A percentile compares a stretch with the other conserved stretches of the same genome.
Conservation (phyloP, 192 early-diverging fungal genomes). For the Radiomyces spectabilis region DNA sequence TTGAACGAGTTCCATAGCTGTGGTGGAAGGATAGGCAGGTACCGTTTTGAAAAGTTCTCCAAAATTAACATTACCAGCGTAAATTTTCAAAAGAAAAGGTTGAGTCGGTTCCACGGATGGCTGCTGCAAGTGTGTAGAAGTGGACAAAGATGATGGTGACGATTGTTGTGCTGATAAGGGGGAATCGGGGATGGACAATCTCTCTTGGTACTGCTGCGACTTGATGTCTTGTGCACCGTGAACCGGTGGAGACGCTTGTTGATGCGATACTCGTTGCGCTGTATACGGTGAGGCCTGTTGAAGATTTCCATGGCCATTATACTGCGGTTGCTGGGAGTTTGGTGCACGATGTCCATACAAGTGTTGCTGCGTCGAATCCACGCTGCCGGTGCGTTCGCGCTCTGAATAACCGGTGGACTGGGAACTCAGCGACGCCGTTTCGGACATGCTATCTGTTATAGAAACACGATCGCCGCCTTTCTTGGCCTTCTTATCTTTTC, state of each 20-base stretch:
- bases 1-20: conserved; percentile 33
- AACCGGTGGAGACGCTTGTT: neutral
- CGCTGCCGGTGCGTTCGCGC: conserved; percentile 8
- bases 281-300: too few relatives aligned
- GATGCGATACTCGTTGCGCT: neutral
- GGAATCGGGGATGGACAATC: too few relatives aligned
- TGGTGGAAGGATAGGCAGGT: conserved; percentile 29
- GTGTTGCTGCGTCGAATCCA: neutral
- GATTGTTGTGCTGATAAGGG: neutral
- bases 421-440: conserved; percentile 21
- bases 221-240: neutral
- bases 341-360: neutral
- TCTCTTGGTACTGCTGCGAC: neutral
- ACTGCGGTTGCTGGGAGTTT: neutral
- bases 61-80: conserved; percentile 39
- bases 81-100: conserved; percentile 39
- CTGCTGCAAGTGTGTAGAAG: neutral
- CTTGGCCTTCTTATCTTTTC: conserved; percentile 15
- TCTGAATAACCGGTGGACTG: conserved; percentile 20
- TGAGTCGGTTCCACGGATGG: neutral
- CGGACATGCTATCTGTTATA: too few relatives aligned
- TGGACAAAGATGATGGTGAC: neutral
- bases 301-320: neutral
- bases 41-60: conserved; percentile 34
- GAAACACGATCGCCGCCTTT: neutral